These are phyloP conservation scores for Globisporangium apiculatum DNA, from an alignment of 352 stramenopile species.

Conservation along the genomic window DNA sequence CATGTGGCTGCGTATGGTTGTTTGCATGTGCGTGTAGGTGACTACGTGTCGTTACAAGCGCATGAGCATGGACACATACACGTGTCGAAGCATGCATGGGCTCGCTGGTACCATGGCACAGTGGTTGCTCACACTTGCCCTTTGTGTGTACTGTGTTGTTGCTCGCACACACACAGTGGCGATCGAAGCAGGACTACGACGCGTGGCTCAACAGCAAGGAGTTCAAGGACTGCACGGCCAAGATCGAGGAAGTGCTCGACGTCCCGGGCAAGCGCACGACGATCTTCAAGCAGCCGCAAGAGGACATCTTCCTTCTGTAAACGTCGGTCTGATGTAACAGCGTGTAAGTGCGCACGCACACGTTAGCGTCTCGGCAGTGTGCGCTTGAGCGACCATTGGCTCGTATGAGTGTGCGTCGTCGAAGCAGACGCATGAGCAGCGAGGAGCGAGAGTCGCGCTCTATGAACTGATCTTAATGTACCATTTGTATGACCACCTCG, in stretches of 20 bases:
- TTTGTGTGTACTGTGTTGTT: background rate
- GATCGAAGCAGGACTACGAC: slow-evolving; percentile 75
- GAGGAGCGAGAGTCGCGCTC: too few relatives aligned
- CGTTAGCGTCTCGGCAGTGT: too few relatives aligned
- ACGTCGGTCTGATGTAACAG: background rate
- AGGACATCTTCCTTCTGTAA: slow-evolving; percentile 85
- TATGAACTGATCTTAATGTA: background rate
- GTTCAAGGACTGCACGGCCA: slow-evolving; percentile 71
- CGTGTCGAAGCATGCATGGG: background rate
- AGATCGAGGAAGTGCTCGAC: slow-evolving; percentile 85
- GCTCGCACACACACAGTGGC: slow-evolving; percentile 37
- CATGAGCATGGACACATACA: slow-evolving; percentile 2
- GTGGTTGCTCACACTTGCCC: background rate
- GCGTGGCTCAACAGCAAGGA: slow-evolving; percentile 70
- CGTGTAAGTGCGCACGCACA: too few relatives aligned
- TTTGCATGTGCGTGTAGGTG: background rate
- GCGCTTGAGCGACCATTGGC: too few relatives aligned
- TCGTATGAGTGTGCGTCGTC: too few relatives aligned
- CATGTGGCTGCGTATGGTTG: background rate
- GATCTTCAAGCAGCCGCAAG: slow-evolving; percentile 72
- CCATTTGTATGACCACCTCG: background rate
- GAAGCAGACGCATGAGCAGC: too few relatives aligned
- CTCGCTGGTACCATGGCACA: background rate
- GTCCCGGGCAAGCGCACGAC: slow-evolving; percentile 80
- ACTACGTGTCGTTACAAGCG: slow-evolving; percentile 2